These are phyloP conservation scores for Didymella keratinophila DNA, from an alignment of 2,329 filamentous ascomycete genomes.

Conservation along the genomic window DNA sequence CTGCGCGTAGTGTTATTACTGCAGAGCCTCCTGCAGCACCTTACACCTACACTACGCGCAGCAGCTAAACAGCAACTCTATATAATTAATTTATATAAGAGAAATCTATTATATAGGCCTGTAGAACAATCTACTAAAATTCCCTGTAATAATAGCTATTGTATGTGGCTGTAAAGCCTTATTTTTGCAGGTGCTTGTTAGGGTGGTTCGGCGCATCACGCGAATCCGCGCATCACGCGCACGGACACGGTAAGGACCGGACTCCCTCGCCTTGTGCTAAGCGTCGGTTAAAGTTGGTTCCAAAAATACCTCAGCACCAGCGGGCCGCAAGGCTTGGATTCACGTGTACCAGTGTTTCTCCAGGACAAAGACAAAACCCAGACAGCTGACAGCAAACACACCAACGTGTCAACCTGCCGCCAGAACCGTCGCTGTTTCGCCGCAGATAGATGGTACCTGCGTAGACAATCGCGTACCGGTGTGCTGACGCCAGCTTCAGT, in stretches of 20 bases:
- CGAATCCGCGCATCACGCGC: too few relatives aligned
- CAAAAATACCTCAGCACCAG: constrained; percentile 33
- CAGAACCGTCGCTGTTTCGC: constrained; percentile 27
- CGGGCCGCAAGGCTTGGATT: constrained; percentile 12
- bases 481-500: background rate
- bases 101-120: too few relatives aligned
- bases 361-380: constrained; percentile 17
- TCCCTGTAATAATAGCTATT: too few relatives aligned
- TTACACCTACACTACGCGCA: too few relatives aligned
- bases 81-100: too few relatives aligned
- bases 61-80: too few relatives aligned
- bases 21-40: too few relatives aligned
- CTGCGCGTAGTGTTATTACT: too few relatives aligned
- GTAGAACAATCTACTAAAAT: too few relatives aligned
- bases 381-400: constrained; percentile 21
- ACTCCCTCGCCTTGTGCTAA: constrained; percentile 24
- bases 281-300: constrained; percentile 25
- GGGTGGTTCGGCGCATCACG: too few relatives aligned
- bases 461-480: background rate
- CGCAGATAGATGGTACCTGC: constrained; percentile 18
- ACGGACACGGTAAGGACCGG: constrained; percentile 7
- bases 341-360: constrained; percentile 19
- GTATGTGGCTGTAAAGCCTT: too few relatives aligned
- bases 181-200: too few relatives aligned
- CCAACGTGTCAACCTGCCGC: constrained; percentile 15